Conservation (phyloP, 768 basidiomycete species). For the Paxillus ammoniavirescens region DNA sequence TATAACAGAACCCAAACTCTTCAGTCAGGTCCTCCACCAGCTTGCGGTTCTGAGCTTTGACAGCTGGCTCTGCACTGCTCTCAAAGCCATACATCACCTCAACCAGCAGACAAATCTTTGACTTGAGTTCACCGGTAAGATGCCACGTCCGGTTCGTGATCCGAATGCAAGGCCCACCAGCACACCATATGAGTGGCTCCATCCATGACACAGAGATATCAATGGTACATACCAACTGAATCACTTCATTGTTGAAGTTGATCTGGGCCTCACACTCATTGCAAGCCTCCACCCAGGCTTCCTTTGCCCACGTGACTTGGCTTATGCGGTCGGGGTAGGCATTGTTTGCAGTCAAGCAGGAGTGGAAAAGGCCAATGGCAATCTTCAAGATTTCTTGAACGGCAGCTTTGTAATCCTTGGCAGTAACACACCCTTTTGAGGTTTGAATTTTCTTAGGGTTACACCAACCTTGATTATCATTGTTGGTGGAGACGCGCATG, state of each 20-base stretch:
- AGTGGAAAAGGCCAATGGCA: background rate
- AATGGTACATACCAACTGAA: background rate
- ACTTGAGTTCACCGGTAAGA: slow-evolving; percentile 21
- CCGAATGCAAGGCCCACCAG: background rate
- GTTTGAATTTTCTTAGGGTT: background rate
- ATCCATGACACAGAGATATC: too few species aligned
- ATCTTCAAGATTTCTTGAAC: background rate
- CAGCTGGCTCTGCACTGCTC: background rate
- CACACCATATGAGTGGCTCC: too few species aligned
- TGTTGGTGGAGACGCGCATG: too few species aligned
- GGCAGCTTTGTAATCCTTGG: background rate
- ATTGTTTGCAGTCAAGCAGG: background rate
- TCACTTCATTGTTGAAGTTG: background rate
- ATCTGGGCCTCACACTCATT: background rate
- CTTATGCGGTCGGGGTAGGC: background rate
- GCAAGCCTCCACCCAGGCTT: background rate
- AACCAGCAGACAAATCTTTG: slow-evolving; percentile 11
- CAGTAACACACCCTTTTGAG: background rate
- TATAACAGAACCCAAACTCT: slow-evolving; percentile 9
- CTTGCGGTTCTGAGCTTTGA: slow-evolving; percentile 14
- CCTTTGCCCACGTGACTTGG: slow-evolving; percentile 1
- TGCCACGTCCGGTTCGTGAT: slow-evolving; percentile 16
- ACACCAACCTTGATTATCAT: background rate
- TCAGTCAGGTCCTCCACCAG: slow-evolving; percentile 11
- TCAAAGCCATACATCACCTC: slow-evolving; percentile 10